phyloP scores from a whole-genome alignment of 2,329 filamentous ascomycete genomes.

The Cladosporium halotolerans region DNA sequence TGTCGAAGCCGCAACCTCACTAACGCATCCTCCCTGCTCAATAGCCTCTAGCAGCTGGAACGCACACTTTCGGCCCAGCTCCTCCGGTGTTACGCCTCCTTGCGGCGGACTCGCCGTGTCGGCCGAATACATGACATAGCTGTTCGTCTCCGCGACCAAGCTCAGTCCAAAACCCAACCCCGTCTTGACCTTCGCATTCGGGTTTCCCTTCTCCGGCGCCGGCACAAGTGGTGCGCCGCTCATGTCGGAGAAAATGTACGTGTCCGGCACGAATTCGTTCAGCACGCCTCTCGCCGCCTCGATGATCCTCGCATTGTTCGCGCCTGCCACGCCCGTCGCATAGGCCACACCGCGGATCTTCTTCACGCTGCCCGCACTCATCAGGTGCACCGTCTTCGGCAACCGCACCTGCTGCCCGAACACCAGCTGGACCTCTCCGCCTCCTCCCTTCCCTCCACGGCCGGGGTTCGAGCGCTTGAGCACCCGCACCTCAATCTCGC shows the following conservation, averaged over 20 bases:
- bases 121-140: conserved; percentile 79
- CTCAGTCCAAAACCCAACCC: conserved; percentile 90
- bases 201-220: conserved; percentile 62
- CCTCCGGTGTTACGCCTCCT: conserved; percentile 81
- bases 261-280: conserved; percentile 79
- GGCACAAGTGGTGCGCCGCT: conserved; percentile 55
- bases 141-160: conserved; percentile 86
- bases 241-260: conserved; percentile 75
- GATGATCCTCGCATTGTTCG: conserved; percentile 94
- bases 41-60: conserved; percentile 83
- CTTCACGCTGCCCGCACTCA: conserved; percentile 78
- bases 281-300: conserved; percentile 80
- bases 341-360: conserved; percentile 90
- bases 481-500: conserved; percentile 78
- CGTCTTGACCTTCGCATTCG: conserved; percentile 49
- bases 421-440: conserved; percentile 85
- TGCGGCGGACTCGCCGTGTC: conserved; percentile 68
- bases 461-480: conserved; percentile 73
- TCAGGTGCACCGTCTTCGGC: conserved; percentile 86
- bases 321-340: conserved; percentile 81
- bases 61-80: conserved; percentile 81
- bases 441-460: conserved; percentile 68
- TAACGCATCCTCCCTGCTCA: conserved; percentile 74
- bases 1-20: conserved; percentile 62
- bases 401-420: conserved; percentile 91